A percentile compares a stretch with the other conserved stretches of the same genome.
phyloP scores from a whole-genome alignment of 805 yeast genomes.

The Pichia gijzeniarum region DNA sequence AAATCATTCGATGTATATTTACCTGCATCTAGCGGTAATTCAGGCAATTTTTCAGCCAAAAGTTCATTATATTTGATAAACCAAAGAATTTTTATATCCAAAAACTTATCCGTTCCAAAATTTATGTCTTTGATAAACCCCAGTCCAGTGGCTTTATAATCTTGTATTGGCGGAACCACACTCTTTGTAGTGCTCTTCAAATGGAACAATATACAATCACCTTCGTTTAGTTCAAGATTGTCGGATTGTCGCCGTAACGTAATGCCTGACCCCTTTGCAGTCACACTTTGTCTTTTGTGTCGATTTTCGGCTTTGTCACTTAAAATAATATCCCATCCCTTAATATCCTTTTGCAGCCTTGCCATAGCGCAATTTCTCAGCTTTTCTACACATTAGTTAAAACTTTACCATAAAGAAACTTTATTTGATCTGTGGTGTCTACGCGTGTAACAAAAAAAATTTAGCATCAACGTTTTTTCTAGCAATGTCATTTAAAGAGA shows the following conservation, averaged over 20 bases:
- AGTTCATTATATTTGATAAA: constrained; percentile 39
- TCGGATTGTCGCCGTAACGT: constrained; percentile 39
- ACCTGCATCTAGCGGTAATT: constrained; percentile 16
- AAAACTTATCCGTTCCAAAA: constrained; percentile 42
- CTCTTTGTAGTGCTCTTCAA: not conserved
- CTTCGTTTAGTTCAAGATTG: constrained; percentile 42
- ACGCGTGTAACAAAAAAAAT: not conserved
- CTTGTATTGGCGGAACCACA: not conserved
- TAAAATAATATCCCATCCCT: constrained; percentile 34
- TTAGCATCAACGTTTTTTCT: not conserved
- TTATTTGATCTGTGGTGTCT: too few relatives aligned
- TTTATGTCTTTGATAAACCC: constrained; percentile 47
- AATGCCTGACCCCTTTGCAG: constrained; percentile 15
- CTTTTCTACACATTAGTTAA: too few relatives aligned
- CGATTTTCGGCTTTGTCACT: constrained; percentile 20
- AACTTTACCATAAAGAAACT: too few relatives aligned
- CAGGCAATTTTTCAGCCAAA: constrained; percentile 19
- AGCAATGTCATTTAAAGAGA: not conserved
- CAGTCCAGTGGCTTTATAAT: constrained; percentile 30
- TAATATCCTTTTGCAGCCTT: constrained; percentile 19
- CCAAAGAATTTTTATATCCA: constrained; percentile 44
- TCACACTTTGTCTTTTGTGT: constrained; percentile 10
- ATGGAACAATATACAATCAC: constrained; percentile 43
- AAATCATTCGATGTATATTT: constrained; percentile 38
- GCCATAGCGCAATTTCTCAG: constrained; percentile 20